Evolutionary conservation across 2,329 filamentous ascomycete genomes (phyloP).

Genomic region (Arthrinium puccinioides): DNA sequence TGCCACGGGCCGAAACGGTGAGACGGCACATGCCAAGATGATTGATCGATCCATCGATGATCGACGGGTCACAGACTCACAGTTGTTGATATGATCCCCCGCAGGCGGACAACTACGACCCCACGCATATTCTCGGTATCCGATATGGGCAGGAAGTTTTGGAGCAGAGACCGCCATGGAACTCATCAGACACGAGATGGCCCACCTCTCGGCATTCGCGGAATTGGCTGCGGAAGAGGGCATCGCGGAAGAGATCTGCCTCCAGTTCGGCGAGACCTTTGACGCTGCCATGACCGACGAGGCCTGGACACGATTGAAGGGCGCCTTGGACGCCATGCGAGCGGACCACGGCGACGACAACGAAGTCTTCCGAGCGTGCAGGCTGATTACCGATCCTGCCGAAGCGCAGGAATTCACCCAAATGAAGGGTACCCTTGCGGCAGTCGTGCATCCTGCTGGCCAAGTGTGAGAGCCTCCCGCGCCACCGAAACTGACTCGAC

Average conservation of each 20-base stretch:
- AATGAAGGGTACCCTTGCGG: slow-evolving; percentile 20
- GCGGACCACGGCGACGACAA: slow-evolving; percentile 18
- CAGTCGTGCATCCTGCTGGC: slow-evolving; percentile 18
- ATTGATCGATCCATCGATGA: not conserved
- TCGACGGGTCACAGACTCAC: too few relatives aligned
- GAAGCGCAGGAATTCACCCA: slow-evolving; percentile 21
- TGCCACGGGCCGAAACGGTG: slow-evolving; percentile 16
- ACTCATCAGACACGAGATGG: slow-evolving; percentile 20
- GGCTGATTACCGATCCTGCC: slow-evolving; percentile 10
- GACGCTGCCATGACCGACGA: slow-evolving; percentile 24
- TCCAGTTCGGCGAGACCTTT: slow-evolving; percentile 22
- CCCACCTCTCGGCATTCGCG: slow-evolving; percentile 15
- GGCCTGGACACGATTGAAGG: slow-evolving; percentile 18
- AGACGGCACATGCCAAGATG: slow-evolving; percentile 1
- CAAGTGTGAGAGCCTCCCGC: slow-evolving; percentile 6
- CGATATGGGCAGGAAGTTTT: slow-evolving; percentile 18
- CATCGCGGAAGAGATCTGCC: slow-evolving; percentile 19
- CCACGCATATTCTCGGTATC: slow-evolving; percentile 22
- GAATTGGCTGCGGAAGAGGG: slow-evolving; percentile 8
- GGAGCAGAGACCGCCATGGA: slow-evolving; percentile 19
- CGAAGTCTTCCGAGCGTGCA: slow-evolving; percentile 17
- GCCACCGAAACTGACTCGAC: not conserved
- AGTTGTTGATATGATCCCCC: not conserved
- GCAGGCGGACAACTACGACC: slow-evolving; percentile 12
- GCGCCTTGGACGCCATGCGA: slow-evolving; percentile 18